Evolutionary conservation across 768 basidiomycete genomes (phyloP), one percentile per base, ranked within the genome.

Genomic region (Termitomyces sp.): DNA sequence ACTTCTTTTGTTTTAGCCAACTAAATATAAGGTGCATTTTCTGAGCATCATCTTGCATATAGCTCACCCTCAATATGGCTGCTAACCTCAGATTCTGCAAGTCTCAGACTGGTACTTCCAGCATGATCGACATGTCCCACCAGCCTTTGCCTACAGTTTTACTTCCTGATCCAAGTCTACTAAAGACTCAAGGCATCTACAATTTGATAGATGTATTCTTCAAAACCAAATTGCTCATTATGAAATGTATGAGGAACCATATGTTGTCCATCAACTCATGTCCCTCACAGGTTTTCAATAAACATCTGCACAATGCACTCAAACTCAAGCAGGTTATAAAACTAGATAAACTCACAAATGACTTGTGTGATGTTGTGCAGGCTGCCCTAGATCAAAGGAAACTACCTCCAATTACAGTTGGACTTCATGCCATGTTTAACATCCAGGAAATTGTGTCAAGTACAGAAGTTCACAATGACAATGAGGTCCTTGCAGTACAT

Each of bases 221-320:
- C 5, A 4, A 23, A 12, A 32, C 4, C 1, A 23, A 19, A 43
- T 16, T 35, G 0, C 16, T 12, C 0, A 6, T 11, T 5, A 25
- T 59, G 1, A 5, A 41, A 5, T 16, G 34, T 6, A 38, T n/a
- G 4, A 32, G 23, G 2, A 42, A 31, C 23, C n/a, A 38, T 29
- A 60, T 54, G 2, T 3, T 10, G 3, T 56, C 54, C 8, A 6
- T 12, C 8, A 35, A 34, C n/a, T 56, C 59, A 4, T 54, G 59
- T 31, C 32, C 37, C 1, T 54, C 59, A 31, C 32, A 37, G n/a
- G 17, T 1, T 17, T 60, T 47, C 16, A 56, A 60, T 27, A 41
- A 48, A 38, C 59, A 60, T 34, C 19, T 60, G 4, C 48, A 43
- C 12, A 35, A 37, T 8, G 16, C 9, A 6, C 55, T 60, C 35